Evolutionary conservation across 2,329 filamentous ascomycete species (phyloP), one percentile per base, ranked within the genome.

Genomic region (Ophiocordyceps camponoti-floridani): DNA sequence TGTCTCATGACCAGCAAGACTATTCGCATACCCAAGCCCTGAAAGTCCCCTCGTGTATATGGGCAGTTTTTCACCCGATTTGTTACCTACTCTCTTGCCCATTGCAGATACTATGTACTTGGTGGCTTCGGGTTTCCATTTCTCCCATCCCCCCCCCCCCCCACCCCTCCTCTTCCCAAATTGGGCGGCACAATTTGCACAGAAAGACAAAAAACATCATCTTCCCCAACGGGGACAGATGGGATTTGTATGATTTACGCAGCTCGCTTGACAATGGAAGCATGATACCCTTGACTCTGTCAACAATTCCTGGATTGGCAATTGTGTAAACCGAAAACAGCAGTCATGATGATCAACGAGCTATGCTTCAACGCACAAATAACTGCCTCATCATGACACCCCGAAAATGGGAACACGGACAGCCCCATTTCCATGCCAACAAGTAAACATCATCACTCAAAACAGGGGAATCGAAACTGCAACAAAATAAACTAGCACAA

Each of bases 1-100:
- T 93, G 84, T 58, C 65, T 91, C 57, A 96, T 98, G 91, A 82
- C 89, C 50, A 94, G 86, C 68, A 93, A 89, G 73, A 89, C 79
- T 30, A 77, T 98, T 56, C 85, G 91, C 60, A 87, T 98, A 52
- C 91, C 91, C 14, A 98, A 98, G 75, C 87, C 75, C 47, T 81
- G 63, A 37, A 18, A 33, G 18, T 35, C 31, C 14, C 10, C 4
- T 33, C 31, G 11, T 12, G 13, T 35, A n/a, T n/a, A n/a, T n/a
- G n/a, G n/a, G n/a, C n/a, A n/a, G n/a, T n/a, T n/a, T n/a, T 35
- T 35, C 30, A 11, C 14, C 4, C n/a, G 6, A 4, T 37, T 37
- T 14, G 12, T 35, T 12, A 14, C 12, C n/a, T 14, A 6, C 11
- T n/a, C n/a, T 35, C n/a, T 14, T 14, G 10, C 12, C 12, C 33